A percentile compares a stretch with the other conserved stretches of the same genome.
Evolutionary conservation across 805 yeast genomes (phyloP).

Genomic region (Candida gorgasii): DNA sequence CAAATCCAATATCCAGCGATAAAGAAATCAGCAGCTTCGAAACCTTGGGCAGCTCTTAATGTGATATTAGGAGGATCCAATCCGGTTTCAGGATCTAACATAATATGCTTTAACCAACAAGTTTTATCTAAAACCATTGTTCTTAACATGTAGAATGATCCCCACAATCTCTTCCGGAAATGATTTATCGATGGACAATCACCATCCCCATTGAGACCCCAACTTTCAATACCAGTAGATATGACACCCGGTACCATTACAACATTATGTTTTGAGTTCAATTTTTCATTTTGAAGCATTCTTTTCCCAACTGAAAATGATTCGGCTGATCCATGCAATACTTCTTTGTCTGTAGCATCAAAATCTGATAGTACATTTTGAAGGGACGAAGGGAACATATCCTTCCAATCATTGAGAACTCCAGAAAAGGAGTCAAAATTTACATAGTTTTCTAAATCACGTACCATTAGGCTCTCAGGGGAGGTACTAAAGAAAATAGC

Average conservation of each 20-base stretch:
- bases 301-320: constrained; percentile 84
- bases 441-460: constrained; percentile 51
- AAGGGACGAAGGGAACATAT: constrained; percentile 65
- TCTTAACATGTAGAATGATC: constrained; percentile 90
- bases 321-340: constrained; percentile 61
- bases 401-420: constrained; percentile 61
- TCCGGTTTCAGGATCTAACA: constrained; percentile 89
- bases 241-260: constrained; percentile 95
- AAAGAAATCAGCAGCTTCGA: constrained; percentile 95
- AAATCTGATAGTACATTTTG: constrained; percentile 59
- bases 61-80: constrained; percentile 84
- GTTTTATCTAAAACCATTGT: constrained; percentile 89
- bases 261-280: constrained; percentile 70
- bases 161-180: constrained; percentile 94
- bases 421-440: constrained; percentile 59
- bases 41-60: constrained; percentile 90
- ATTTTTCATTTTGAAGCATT: constrained; percentile 52
- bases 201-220: constrained; percentile 76
- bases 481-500: constrained; percentile 59
- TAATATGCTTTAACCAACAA: constrained; percentile 92
- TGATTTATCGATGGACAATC: constrained; percentile 84
- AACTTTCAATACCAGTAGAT: constrained; percentile 91
- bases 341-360: constrained; percentile 29
- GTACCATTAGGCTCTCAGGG: constrained; percentile 37
- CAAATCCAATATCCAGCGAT: constrained; percentile 99